Base-by-base conservation (phyloP, 768 basidiomycete species). In the Boletales sp. region DNA sequence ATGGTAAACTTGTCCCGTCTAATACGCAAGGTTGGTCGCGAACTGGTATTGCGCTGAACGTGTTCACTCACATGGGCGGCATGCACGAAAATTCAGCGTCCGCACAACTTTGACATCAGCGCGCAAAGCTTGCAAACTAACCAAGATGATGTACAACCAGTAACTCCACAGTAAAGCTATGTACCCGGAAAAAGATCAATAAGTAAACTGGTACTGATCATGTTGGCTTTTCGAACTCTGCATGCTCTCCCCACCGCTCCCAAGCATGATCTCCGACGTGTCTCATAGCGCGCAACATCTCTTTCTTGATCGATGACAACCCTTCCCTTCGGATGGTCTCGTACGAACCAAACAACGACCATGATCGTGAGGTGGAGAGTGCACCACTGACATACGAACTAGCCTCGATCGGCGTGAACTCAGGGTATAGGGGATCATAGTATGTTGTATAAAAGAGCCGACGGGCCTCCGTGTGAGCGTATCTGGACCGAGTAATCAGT, bases 1-100 rank as follows among this genome's bases (percentile, higher is more conserved):
- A 96, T 90, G 7, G 86, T 87, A 62, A 90, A 86, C 65, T 88
- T 90, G 73, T 93, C 88, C 57, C 87, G 87, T 69, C 90, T 93
- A 62, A 4, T 18, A 6, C 19, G 2, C 35, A 54, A 3, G 49
- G 37, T 36, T 31, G 35, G 8, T 11, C 19, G 25, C 17, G 4
- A 35, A 13, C n/a, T 5, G 15, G n/a, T n/a, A 14, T 35, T 39
- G 18, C 17, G 11, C 19, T 14, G 21, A 21, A 21, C 21, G 15
- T 17, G 43, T 44, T 44, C 11, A 8, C 66, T 66, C 36, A 68
- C 64, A 65, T 65, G 41, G 66, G 66, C 44, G 64, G 64, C 64
- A 64, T 64, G 43, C 43, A 51, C 44, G 2, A 30, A 35, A 37
- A 51, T 46, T 54, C 44, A 36, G 37, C 9, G 17, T 33, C 19